These are phyloP conservation scores for Clavispora carvajalis DNA, from an alignment of 805 yeast species.

Conservation along the genomic window DNA sequence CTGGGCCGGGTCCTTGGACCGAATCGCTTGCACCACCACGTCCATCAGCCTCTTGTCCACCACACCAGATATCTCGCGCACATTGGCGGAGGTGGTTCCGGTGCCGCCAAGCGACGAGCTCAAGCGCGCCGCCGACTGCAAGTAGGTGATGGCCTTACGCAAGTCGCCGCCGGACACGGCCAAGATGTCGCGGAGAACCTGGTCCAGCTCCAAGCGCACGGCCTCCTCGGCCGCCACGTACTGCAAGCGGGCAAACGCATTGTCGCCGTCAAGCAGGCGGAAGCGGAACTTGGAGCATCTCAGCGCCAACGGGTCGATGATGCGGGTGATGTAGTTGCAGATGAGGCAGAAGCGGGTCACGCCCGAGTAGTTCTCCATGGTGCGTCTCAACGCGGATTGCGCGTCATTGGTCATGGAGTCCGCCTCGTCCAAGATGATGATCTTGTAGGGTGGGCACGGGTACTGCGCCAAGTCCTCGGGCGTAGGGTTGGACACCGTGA, in stretches of 20 bases:
- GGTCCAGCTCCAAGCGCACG: conserved; percentile 35
- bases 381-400: conserved; percentile 89
- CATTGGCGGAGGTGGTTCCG: conserved; percentile 41
- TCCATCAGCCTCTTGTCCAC: conserved; percentile 49
- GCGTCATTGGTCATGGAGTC: conserved; percentile 98
- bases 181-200: conserved; percentile 58
- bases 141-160: conserved; percentile 83
- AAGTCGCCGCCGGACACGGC: conserved; percentile 83
- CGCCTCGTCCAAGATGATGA: conserved; percentile 90
- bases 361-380: conserved; percentile 85
- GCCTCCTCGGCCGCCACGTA: conserved; percentile 47
- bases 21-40: conserved; percentile 32
- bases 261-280: conserved; percentile 63
- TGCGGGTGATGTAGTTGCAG: conserved; percentile 94
- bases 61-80: conserved; percentile 74
- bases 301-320: conserved; percentile 93
- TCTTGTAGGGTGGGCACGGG: conserved; percentile 96
- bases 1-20: conserved; percentile 19
- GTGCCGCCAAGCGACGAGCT: conserved; percentile 16
- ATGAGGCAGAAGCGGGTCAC: conserved; percentile 89
- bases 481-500: conserved; percentile 77
- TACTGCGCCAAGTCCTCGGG: conserved; percentile 62
- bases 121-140: conserved; percentile 44
- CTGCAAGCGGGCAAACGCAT: conserved; percentile 65
- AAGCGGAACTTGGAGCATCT: conserved; percentile 95